Percentiles rank a stretch among this genome's conserved stretches.
These are phyloP conservation scores for Phaeodactylum tricornutum DNA, from an alignment of 108 stramenopile genomes.

Conservation along the genomic window DNA sequence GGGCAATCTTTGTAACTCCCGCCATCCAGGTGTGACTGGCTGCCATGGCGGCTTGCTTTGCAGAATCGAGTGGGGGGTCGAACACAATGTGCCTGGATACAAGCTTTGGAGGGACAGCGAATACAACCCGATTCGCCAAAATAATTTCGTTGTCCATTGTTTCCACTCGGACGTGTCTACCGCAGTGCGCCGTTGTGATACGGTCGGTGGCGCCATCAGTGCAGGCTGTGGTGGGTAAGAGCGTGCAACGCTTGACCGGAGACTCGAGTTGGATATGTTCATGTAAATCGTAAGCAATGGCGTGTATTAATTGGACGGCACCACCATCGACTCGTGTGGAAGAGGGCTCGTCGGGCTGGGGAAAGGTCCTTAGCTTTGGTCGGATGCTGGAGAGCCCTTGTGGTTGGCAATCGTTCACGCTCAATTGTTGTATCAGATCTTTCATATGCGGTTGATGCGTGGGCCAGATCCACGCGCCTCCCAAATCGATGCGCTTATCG, in stretches of 20 bases:
- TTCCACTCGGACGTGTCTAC: neutral
- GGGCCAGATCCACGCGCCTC: constrained; percentile 55
- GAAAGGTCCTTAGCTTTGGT: constrained; percentile 21
- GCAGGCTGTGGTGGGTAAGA: neutral
- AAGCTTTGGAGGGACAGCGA: constrained; percentile 39
- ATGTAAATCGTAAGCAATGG: neutral
- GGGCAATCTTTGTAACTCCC: constrained; percentile 45
- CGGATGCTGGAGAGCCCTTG: neutral
- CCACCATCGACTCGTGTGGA: constrained; percentile 38
- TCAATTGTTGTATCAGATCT: constrained; percentile 5
- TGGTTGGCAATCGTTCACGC: no score
- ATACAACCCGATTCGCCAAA: constrained; percentile 22
- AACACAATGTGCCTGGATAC: constrained; percentile 22
- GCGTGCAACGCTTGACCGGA: constrained; percentile 15
- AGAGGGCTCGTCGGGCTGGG: constrained; percentile 35
- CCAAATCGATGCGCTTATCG: constrained; percentile 35
- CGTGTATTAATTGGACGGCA: constrained; percentile 27
- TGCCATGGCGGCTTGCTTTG: constrained; percentile 30
- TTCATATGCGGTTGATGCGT: constrained; percentile 30
- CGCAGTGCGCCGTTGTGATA: constrained; percentile 2
- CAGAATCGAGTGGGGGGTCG: constrained; percentile 21
- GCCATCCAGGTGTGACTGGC: constrained; percentile 51
- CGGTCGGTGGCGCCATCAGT: neutral
- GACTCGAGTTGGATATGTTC: constrained; percentile 11
- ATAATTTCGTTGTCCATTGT: constrained; percentile 10